Base-by-base conservation (phyloP, 257 asterid species). In the Petunia secreta region DNA sequence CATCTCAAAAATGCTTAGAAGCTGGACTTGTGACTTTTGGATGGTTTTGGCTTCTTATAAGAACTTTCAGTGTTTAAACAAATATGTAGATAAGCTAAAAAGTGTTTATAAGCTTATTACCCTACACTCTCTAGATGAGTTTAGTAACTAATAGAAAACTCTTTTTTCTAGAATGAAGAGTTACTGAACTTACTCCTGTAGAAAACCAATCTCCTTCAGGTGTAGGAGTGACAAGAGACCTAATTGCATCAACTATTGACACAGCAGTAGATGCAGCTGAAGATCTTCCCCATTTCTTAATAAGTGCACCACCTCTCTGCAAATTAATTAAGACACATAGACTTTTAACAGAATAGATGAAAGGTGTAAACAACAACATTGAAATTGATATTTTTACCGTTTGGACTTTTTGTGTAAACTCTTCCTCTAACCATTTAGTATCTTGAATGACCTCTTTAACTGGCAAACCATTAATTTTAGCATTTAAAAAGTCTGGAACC, bases 251-350 rank as follows among this genome's bases (percentile, higher is more conserved):
- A 38, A 87, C 93, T 5, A 96, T 85, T 6, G 98, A 96, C 66
- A 94, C 98, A 75, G 98, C 87, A 65, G 98, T 94, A n/a, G 99
- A 96, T 76, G 98, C 99, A 52, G 99, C 99, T 1, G 99, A 96
- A 43, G 99, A 96, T 86, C 99, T 87, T 84, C 99, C 99, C 99
- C 99, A 96, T 89, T 96, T 96, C 89, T 92, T 78, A 82, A 96
- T 96, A 71, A 96, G 94, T 53, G 60, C 97, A 4, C 99, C 99
- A 46, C 98, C 99, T 90, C 99, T 92, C 99, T 96, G 93, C 16
- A 84, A 67, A 85, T 50, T 10, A 58, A 82, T 36, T 16, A 62
- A 8, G 79, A 5, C 44, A 9, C 78, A 65, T 67, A 63, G 64
- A 55, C 37, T 15, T 14, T 0, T 25, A 1, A 44, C 65, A 68